phyloP scores from a whole-genome alignment of 208 protist species.

The Polymyxa betae region DNA sequence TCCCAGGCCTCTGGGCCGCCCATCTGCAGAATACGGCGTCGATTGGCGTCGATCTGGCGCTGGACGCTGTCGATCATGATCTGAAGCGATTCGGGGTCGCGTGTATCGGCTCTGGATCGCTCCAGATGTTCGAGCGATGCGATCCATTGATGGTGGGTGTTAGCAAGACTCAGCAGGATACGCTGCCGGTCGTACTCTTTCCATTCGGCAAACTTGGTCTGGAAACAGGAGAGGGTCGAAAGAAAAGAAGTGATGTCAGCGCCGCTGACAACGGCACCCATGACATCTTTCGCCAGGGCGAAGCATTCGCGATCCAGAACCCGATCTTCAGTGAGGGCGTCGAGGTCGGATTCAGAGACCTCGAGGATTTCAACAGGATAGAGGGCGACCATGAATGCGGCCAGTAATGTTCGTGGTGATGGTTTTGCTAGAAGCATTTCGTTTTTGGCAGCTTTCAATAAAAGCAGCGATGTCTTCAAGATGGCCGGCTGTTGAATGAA shows the following conservation, averaged over 20 bases:
- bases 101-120: not conserved
- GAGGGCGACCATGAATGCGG: constrained; percentile 31
- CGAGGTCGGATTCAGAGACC: not conserved
- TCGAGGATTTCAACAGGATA: constrained; percentile 4
- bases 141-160: constrained; percentile 26
- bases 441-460: constrained; percentile 30
- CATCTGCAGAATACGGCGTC: constrained; percentile 30
- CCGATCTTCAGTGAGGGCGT: not conserved
- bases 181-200: constrained; percentile 50
- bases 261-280: not conserved
- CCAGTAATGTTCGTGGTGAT: constrained; percentile 37
- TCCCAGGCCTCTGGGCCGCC: constrained; percentile 26
- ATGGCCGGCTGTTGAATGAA: not conserved
- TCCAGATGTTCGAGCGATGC: constrained; percentile 45
- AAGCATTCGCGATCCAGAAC: constrained; percentile 20
- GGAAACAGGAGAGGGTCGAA: not conserved
- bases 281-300: not conserved
- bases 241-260: not conserved
- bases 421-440: constrained; percentile 4
- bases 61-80: not conserved
- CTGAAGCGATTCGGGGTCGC: constrained; percentile 31
- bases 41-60: not conserved
- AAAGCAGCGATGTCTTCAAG: constrained; percentile 12
- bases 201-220: constrained; percentile 44
- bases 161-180: not conserved